Percentiles rank a stretch among this genome's conserved stretches.
Conservation (phyloP, 169 alveolate genomes). For the Plasmodium malariae region DNA sequence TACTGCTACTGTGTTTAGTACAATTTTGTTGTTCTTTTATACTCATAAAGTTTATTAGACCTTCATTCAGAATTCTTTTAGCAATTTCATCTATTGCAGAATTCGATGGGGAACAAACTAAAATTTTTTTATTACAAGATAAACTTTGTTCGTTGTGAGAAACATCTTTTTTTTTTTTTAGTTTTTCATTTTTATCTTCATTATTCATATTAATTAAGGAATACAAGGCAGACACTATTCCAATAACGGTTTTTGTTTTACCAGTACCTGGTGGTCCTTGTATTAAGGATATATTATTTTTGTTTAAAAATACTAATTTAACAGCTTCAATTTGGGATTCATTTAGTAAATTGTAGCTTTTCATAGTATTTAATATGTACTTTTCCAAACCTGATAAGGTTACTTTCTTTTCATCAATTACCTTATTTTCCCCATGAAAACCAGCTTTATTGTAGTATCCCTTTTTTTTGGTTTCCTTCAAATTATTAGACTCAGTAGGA, state of each 20-base stretch:
- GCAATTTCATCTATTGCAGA: slow-evolving; percentile 99
- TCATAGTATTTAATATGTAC: slow-evolving; percentile 23
- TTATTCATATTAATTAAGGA: slow-evolving; percentile 13
- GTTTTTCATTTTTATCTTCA: slow-evolving; percentile 12
- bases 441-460: not conserved
- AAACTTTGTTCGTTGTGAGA: slow-evolving; percentile 33
- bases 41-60: slow-evolving; percentile 43
- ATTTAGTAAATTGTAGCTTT: slow-evolving; percentile 29
- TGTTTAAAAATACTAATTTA: slow-evolving; percentile 66
- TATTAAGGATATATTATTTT: slow-evolving; percentile 85
- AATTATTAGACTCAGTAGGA: slow-evolving; percentile 6
- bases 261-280: slow-evolving; percentile 99
- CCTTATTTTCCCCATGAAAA: slow-evolving; percentile 14
- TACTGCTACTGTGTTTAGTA: not conserved
- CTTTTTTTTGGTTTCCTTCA: not conserved
- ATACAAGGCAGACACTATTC: slow-evolving; percentile 84
- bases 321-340: slow-evolving; percentile 72
- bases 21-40: not conserved
- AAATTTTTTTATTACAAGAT: slow-evolving; percentile 82
- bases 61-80: slow-evolving; percentile 84
- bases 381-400: slow-evolving; percentile 28
- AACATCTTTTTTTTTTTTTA: slow-evolving; percentile 33
- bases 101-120: slow-evolving; percentile 99
- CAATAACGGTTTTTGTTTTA: slow-evolving; percentile 96
- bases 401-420: not conserved